Base-by-base conservation (phyloP, 2,329 filamentous ascomycete genomes). In the Sporothrix pseudoabietina region DNA sequence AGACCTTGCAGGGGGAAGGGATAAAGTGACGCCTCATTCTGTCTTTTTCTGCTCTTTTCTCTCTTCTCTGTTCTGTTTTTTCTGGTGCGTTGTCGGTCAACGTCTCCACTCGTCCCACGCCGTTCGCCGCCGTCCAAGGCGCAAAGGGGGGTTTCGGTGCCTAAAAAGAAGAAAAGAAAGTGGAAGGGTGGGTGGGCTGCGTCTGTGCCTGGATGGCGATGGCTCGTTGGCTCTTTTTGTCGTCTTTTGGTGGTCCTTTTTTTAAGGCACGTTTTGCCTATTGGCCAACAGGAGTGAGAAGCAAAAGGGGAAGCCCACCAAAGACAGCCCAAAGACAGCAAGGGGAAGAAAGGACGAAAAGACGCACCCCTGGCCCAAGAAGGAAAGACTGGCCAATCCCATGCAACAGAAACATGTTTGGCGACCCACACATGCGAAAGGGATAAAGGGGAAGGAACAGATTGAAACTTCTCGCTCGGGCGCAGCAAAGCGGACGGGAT, bases 391-490 rank as follows among this genome's bases (percentile, higher is more conserved):
- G 12, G 30, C 72, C 66, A 73, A 73, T 70, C 69, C 12, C 3
- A 14, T 22, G 39, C 10, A 19, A n/a, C 32, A 52, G 63, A 57
- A 59, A 61, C 35, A 70, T 47, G 54, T 26, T 63, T n/a, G 55
- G 3, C 16, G 55, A 14, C 55, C 69, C 70, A 65, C 70, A 65
- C 57, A 47, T 26, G 52, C 49, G 35, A 26, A 22, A 30, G 47
- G 41, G 55, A 32, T 41, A 44, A 63, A 57, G 32, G 49, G 49
- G 35, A 68, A 47, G 71, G 44, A 66, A 47, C 71, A 54, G 65
- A 55, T 70, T 73, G 66, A 71, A 65, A 71, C 66, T 49, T 49
- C 44, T 57, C 57, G 72, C 66, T 55, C 57, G 47, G 68, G 47
- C 66, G 57, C 47, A 70, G 66, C 44, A 63, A 49, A 49, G 44